Evolutionary conservation across 768 basidiomycete species (phyloP).

Genomic region (Rossbeevera mucosa): DNA sequence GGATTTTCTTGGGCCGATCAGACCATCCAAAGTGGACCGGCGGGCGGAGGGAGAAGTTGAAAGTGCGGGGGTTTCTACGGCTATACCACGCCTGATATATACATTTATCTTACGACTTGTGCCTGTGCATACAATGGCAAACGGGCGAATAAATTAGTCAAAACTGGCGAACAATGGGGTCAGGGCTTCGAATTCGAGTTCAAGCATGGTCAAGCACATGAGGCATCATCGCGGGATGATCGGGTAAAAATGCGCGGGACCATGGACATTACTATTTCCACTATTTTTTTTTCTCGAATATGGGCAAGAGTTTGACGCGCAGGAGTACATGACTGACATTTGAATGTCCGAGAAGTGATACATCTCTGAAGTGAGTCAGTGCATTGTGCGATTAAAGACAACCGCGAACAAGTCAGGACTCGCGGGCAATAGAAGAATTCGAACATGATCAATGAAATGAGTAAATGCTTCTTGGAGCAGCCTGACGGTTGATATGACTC

Average conservation of each 20-base stretch:
- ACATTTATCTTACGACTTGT: neutral
- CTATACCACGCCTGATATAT: neutral
- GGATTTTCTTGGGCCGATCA: neutral
- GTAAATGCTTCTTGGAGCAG: conserved; percentile 7
- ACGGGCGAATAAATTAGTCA: conserved; percentile 2
- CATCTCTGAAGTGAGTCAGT: neutral
- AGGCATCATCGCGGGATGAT: conserved; percentile 7
- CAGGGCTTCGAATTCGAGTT: neutral
- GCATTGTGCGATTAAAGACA: conserved; percentile 10
- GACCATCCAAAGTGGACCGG: conserved; percentile 1
- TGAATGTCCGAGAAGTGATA: neutral
- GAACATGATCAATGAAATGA: conserved; percentile 5
- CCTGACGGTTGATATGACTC: conserved; percentile 15
- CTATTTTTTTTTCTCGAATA: neutral
- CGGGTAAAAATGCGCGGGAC: conserved; percentile 1
- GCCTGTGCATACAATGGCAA: neutral
- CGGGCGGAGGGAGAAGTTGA: neutral
- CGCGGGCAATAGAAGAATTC: neutral
- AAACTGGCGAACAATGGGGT: conserved; percentile 21
- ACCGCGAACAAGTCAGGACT: conserved; percentile 9
- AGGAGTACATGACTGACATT: neutral
- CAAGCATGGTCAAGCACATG: conserved; percentile 8
- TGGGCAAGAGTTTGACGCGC: neutral
- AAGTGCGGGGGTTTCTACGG: neutral
- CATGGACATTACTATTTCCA: neutral